Evolutionary conservation across 2,329 filamentous ascomycete genomes (phyloP), one percentile per base, ranked within the genome.

Genomic region (Fragosphaeria purpurea): DNA sequence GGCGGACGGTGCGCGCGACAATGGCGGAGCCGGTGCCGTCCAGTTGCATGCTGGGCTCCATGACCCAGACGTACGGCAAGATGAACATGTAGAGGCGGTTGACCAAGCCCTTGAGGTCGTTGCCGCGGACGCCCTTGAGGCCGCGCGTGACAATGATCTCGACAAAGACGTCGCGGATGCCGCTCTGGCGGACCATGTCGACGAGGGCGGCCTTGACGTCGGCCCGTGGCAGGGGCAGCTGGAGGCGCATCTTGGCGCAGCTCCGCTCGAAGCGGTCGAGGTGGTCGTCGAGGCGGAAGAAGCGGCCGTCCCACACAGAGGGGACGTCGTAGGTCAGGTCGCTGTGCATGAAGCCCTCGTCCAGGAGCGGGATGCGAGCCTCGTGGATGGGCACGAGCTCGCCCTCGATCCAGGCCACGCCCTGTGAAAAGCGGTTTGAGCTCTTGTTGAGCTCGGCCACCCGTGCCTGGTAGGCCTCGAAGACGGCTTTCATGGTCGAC

Each of bases 301-400:
- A 73, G 2, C 69, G 70, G 0, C 73, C 71, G 45, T 75, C 70
- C 74, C 74, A 76, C 32, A 75, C 70, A 0, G 72, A 60, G 1
- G 72, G 71, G 0, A 76, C 74, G 46, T 76, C 73, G 57, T 76
- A 76, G 1, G 74, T 76, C 1, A 76, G 57, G 44, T 76, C 73
- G 59, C 72, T 69, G 58, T 72, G 72, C 56, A 76, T 58, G 58
- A 77, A 77, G 13, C 74, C 74, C 59, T 77, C 68, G 54, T 77
- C 74, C 0, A 72, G 56, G 0, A 76, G 58, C 1, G 74, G 74
- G 13, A 76, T 73, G n/a, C 65, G 65, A 1, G 74, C 74, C 44
- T 74, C 59, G n/a, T 62, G 40, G 6, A 76, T 57, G 4, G 73
- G 71, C 0, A 67, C 63, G 4, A 71, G 59, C 41, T 70, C 57